These are phyloP conservation scores for Solanum okadae DNA, from an alignment of 257 asterid species.

Conservation along the genomic window DNA sequence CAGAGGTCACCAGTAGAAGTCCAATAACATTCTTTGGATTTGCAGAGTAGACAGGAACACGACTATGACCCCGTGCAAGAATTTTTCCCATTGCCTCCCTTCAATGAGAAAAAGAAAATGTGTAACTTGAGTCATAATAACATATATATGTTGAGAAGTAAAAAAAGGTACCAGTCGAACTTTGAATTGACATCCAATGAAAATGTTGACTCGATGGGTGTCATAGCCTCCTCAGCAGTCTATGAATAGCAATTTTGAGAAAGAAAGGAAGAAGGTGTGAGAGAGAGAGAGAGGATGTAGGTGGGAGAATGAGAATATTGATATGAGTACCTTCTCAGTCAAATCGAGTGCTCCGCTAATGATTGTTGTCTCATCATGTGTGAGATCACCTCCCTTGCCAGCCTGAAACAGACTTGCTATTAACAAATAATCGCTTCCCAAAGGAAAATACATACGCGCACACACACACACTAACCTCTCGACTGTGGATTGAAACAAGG, in stretches of 20 bases:
- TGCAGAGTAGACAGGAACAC: slow-evolving; percentile 86
- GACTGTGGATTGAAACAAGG: slow-evolving; percentile 89
- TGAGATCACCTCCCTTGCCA: slow-evolving; percentile 97
- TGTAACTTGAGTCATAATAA: too few relatives aligned
- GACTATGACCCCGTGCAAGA: slow-evolving; percentile 89
- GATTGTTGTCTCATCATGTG: slow-evolving; percentile 95
- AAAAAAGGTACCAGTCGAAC: slow-evolving; percentile 59
- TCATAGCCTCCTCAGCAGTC: slow-evolving; percentile 99
- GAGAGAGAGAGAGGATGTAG: too few relatives aligned
- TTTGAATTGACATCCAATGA: slow-evolving; percentile 92
- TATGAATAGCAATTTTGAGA: slow-evolving; percentile 17
- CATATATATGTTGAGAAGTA: too few relatives aligned
- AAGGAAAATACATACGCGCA: too few relatives aligned
- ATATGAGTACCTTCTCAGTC: slow-evolving; percentile 68
- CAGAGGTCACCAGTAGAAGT: slow-evolving; percentile 54
- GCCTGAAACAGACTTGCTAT: slow-evolving; percentile 36
- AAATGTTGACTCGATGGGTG: slow-evolving; percentile 96
- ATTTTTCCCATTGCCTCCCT: slow-evolving; percentile 93
- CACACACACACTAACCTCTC: slow-evolving; percentile 42
- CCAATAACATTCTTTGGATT: slow-evolving; percentile 69
- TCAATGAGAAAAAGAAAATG: background rate
- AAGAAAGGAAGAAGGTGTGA: background rate
- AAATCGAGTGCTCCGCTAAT: slow-evolving; percentile 96
- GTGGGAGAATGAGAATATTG: too few relatives aligned
- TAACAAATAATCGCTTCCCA: background rate